Conservation (phyloP, 768 basidiomycete species). For the Strobilomyces echinocephalus region DNA sequence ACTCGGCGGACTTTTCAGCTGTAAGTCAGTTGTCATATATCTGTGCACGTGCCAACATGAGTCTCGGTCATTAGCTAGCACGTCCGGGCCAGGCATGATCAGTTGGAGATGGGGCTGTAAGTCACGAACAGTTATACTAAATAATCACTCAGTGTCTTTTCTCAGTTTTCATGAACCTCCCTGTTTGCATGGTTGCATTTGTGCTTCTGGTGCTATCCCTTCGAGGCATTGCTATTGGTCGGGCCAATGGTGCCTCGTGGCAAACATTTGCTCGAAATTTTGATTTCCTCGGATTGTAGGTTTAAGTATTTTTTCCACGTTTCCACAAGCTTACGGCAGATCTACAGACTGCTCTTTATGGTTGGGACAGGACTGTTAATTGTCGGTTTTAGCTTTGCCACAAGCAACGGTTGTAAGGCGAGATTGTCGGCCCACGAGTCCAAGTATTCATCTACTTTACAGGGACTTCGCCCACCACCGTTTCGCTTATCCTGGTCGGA, state of each 20-base stretch:
- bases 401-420: conserved; percentile 60
- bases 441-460: conserved; percentile 15
- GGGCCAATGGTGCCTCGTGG: conserved; percentile 52
- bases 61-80: conserved; percentile 26
- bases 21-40: conserved; percentile 37
- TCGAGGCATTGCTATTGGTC: conserved; percentile 47
- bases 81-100: conserved; percentile 25
- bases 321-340: conserved; percentile 19
- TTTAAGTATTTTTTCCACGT: conserved; percentile 16
- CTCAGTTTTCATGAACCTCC: conserved; percentile 79
- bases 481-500: conserved; percentile 56
- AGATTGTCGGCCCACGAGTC: background rate
- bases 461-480: conserved; percentile 65
- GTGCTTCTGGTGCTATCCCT: conserved; percentile 58
- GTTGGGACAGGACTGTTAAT: conserved; percentile 67
- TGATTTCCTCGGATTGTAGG: conserved; percentile 78
- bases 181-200: conserved; percentile 60
- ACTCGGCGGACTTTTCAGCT: conserved; percentile 78
- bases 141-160: conserved; percentile 14
- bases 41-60: conserved; percentile 14
- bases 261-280: conserved; percentile 49
- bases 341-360: conserved; percentile 65
- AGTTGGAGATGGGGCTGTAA: conserved; percentile 86
- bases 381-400: conserved; percentile 76
- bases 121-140: conserved; percentile 28